phyloP scores from a whole-genome alignment of 768 basidiomycete species.

The Albatrellus ellisii region DNA sequence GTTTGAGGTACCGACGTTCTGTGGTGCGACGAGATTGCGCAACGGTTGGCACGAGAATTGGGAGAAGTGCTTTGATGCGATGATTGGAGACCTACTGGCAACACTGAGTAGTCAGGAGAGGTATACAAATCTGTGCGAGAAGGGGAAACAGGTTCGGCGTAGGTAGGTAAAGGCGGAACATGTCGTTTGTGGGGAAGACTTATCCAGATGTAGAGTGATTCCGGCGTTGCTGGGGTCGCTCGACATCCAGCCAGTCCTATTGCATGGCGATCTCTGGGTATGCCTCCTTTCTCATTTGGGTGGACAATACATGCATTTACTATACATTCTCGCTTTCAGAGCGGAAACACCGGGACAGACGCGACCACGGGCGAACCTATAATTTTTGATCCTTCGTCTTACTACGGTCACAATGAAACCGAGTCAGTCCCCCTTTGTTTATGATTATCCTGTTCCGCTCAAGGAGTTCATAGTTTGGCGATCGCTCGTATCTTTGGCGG shows the following conservation, averaged over 20 bases:
- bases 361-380: conserved; percentile 39
- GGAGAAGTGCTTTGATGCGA: conserved; percentile 51
- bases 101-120: conserved; percentile 29
- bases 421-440: conserved; percentile 36
- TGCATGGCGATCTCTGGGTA: conserved; percentile 80
- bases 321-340: conserved; percentile 26
- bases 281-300: conserved; percentile 12
- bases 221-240: conserved; percentile 52
- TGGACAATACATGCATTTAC: background rate
- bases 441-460: background rate
- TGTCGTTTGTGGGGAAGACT: background rate
- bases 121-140: conserved; percentile 33
- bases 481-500: conserved; percentile 77
- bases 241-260: conserved; percentile 46
- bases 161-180: conserved; percentile 23
- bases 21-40: conserved; percentile 53
- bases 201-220: conserved; percentile 40
- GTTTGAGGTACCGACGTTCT: conserved; percentile 64
- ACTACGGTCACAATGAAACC: conserved; percentile 71
- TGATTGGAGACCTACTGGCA: conserved; percentile 45
- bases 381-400: conserved; percentile 70
- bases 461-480: conserved; percentile 35
- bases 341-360: conserved; percentile 61
- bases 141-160: conserved; percentile 36
- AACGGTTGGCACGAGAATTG: conserved; percentile 68